Evolutionary conservation across 202 grass and related monocot species (phyloP).

Genomic region (Panicum virgatum): DNA sequence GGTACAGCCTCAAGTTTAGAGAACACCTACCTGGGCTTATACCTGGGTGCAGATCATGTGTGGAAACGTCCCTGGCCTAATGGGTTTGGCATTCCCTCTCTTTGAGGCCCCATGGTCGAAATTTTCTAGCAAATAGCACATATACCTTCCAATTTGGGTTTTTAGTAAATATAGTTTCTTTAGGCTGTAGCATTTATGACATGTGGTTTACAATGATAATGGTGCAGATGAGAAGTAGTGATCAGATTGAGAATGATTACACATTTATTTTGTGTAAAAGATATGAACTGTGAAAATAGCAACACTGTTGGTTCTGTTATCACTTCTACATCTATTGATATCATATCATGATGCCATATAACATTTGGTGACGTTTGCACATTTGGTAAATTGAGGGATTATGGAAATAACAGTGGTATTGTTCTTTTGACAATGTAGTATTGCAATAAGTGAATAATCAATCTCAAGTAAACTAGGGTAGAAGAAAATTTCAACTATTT

Average conservation of each 20-base stretch:
- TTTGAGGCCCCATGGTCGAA: too few relatives aligned
- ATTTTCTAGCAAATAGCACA: too few relatives aligned
- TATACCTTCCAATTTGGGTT: too few relatives aligned
- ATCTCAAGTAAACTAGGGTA: neutral
- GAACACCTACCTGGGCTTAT: too few relatives aligned
- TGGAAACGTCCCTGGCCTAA: too few relatives aligned
- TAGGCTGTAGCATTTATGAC: too few relatives aligned
- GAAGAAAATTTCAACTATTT: neutral
- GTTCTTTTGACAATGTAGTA: constrained; percentile 1
- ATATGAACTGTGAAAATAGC: neutral
- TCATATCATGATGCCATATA: neutral
- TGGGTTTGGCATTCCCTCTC: too few relatives aligned
- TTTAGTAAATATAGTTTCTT: too few relatives aligned
- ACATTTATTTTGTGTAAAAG: neutral
- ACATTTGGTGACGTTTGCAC: neutral
- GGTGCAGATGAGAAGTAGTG: neutral
- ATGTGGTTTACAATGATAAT: neutral
- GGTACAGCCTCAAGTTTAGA: too few relatives aligned
- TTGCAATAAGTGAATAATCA: neutral
- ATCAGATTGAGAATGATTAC: neutral
- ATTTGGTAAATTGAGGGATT: neutral
- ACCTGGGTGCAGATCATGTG: too few relatives aligned
- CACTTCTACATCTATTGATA: neutral
- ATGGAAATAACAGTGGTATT: neutral
- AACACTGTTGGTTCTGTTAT: neutral